phyloP scores from a whole-genome alignment of 139 green algal species.

The Chlorella sp. region DNA sequence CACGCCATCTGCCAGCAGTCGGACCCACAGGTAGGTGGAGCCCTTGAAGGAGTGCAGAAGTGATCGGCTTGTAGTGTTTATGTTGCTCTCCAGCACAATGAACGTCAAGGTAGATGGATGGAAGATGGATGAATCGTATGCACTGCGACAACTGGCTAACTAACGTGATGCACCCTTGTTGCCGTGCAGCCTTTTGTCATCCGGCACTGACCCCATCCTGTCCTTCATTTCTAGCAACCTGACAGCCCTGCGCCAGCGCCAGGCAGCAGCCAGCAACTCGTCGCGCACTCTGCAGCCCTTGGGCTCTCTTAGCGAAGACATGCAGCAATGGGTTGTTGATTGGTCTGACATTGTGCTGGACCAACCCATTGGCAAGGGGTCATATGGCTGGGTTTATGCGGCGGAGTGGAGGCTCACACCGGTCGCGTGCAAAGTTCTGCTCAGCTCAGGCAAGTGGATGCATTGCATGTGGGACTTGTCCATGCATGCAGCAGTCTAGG shows the following conservation, averaged over 20 bases:
- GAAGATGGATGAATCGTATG: too few species aligned
- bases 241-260: too few species aligned
- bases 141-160: too few species aligned
- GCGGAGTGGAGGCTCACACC: neutral
- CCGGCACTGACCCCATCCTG: neutral
- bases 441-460: neutral
- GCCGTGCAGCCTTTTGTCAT: neutral
- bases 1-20: neutral
- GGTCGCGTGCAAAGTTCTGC: neutral
- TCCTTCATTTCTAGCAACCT: neutral
- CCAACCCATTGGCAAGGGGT: neutral
- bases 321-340: neutral
- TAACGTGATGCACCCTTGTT: neutral
- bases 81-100: neutral
- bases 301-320: neutral
- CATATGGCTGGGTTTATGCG: neutral
- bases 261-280: neutral
- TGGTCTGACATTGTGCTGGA: neutral
- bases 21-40: neutral
- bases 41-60: neutral
- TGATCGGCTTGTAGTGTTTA: neutral
- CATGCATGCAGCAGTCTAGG: neutral
- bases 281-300: too few species aligned
- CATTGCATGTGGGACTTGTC: neutral
- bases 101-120: too few species aligned